Base-by-base conservation (phyloP, 495 filamentous ascomycete genomes). In the Aspergillus bridgeri region DNA sequence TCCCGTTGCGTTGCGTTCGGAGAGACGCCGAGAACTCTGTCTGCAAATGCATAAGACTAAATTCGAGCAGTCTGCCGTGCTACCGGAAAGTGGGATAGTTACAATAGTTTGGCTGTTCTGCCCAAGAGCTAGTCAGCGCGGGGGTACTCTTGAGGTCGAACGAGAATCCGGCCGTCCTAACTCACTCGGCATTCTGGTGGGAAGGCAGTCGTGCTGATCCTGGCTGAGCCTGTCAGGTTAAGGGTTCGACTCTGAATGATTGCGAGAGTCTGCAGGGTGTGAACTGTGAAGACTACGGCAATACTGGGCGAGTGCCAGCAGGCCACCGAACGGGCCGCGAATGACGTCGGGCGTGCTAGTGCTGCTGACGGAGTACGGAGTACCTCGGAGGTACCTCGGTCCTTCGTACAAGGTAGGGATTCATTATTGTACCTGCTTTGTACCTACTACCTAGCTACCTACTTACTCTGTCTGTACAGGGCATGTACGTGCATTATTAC, bases 1-100 rank as follows among this genome's bases (percentile, higher is more conserved):
- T 98, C 89, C 67, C 88, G 84, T 56, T 86, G 83, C 6, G 83
- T 86, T 29, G 94, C 92, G 60, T 81, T 86, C 20, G 86, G 78
- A 47, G 86, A 71, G 57, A 98, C 67, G 48, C 88, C 89, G 33
- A 98, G 84, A 61, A 88, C 82, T 22, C 86, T 88, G 62, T 71
- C 79, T 82, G 64, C 17, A 53, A 15, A 15, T 38, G 29, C 33
- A 13, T 38, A 15, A 38, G 33, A 38, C 7, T 33, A 33, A 9
- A 2, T 33, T 33, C 29, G 29, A 27, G 25, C 25, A 27, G 25
- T 27, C 2, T 15, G 0, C 33, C 3, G 33, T 1, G 17, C 6
- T 15, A 38, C 5, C 33, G 7, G 33, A 11, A 13, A 3, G 33
- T 38, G 8, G 9, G 33, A 38, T 38, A 13, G 3, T 61, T 66